Evolutionary conservation across 2,329 filamentous ascomycete species (phyloP).

Genomic region (Dactylonectria macrodidyma): DNA sequence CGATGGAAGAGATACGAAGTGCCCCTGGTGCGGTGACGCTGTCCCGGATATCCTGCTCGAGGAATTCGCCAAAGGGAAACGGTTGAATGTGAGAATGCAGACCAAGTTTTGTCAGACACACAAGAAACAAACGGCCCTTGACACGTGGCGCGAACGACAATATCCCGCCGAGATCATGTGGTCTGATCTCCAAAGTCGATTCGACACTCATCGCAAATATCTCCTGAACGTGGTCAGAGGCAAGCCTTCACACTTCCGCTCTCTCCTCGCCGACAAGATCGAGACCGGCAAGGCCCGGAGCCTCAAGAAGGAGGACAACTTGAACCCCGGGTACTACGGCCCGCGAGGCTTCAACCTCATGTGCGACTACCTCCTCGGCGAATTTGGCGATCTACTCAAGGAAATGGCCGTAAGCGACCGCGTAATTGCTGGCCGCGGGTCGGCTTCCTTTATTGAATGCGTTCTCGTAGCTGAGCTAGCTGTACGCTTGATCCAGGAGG

Average conservation of each 20-base stretch:
- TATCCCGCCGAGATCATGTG: slow-evolving; percentile 81
- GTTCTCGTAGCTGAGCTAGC: slow-evolving; percentile 83
- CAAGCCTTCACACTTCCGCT: slow-evolving; percentile 73
- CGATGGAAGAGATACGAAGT: slow-evolving; percentile 56
- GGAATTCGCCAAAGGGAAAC: slow-evolving; percentile 62
- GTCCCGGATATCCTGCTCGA: slow-evolving; percentile 71
- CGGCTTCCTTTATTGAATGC: slow-evolving; percentile 78
- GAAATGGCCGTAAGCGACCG: slow-evolving; percentile 74
- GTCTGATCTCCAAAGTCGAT: slow-evolving; percentile 71
- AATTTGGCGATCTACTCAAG: slow-evolving; percentile 73
- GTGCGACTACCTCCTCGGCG: slow-evolving; percentile 76
- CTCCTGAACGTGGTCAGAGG: slow-evolving; percentile 74
- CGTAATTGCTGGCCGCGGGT: slow-evolving; percentile 76
- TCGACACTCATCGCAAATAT: slow-evolving; percentile 67
- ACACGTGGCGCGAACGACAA: slow-evolving; percentile 63
- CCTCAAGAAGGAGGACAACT: slow-evolving; percentile 70
- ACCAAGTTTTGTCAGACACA: slow-evolving; percentile 76
- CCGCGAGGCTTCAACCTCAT: slow-evolving; percentile 80
- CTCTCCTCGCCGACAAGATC: slow-evolving; percentile 68
- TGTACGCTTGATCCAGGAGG: slow-evolving; percentile 69
- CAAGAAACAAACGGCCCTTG: slow-evolving; percentile 67
- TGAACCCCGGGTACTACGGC: slow-evolving; percentile 88
- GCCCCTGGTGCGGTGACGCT: slow-evolving; percentile 76
- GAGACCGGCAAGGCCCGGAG: slow-evolving; percentile 71
- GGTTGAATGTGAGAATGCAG: slow-evolving; percentile 72